Evolutionary conservation across 805 yeast genomes (phyloP).

Genomic region (Lachancea sp.): DNA sequence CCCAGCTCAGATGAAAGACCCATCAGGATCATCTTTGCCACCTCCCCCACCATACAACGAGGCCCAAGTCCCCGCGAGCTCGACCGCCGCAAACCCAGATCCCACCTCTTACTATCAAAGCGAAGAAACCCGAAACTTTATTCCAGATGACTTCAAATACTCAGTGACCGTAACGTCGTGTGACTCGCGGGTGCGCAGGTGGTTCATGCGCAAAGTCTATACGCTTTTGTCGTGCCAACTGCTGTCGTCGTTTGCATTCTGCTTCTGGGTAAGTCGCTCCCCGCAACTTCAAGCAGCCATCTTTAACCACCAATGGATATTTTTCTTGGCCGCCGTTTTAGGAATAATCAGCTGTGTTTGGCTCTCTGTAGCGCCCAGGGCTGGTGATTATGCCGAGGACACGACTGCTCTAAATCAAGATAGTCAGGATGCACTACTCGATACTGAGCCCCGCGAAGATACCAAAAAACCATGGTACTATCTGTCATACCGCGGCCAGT

Average conservation of each 20-base stretch:
- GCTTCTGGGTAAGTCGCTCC: constrained; percentile 18
- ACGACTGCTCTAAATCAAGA: background rate
- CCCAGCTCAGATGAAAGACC: background rate
- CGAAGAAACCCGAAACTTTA: constrained; percentile 16
- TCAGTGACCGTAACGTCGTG: constrained; percentile 72
- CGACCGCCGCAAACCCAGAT: constrained; percentile 3
- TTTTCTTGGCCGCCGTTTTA: constrained; percentile 50
- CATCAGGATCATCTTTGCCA: constrained; percentile 3
- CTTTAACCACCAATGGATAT: constrained; percentile 50
- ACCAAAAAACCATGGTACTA: constrained; percentile 26
- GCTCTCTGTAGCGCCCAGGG: constrained; percentile 53
- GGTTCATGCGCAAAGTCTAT: constrained; percentile 75
- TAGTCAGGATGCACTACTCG: background rate
- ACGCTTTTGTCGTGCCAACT: constrained; percentile 62
- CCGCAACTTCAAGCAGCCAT: constrained; percentile 41
- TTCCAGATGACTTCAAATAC: constrained; percentile 78
- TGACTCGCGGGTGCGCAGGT: constrained; percentile 65
- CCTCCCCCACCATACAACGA: constrained; percentile 10
- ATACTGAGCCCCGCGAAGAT: constrained; percentile 6
- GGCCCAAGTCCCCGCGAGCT: background rate
- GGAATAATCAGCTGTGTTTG: constrained; percentile 61
- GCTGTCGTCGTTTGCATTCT: constrained; percentile 45
- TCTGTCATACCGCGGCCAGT: constrained; percentile 24
- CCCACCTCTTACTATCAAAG: constrained; percentile 8
- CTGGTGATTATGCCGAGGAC: constrained; percentile 41